phyloP scores from a whole-genome alignment of 2,329 filamentous ascomycete species.

The Ophioceras dolichostomum region DNA sequence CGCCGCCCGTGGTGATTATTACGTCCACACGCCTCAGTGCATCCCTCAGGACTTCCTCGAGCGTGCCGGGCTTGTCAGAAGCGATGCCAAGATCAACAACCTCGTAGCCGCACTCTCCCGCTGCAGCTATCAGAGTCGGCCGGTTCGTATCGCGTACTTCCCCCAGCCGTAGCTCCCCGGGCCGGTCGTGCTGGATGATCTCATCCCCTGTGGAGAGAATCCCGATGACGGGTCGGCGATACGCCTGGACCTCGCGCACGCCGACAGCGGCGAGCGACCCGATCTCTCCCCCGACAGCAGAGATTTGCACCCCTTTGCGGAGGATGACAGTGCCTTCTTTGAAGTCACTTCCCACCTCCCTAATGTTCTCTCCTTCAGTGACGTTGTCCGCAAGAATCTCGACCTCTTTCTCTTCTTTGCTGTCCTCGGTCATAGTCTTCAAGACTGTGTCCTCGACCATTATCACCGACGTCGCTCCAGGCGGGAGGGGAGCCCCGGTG shows the following conservation, averaged over 20 bases:
- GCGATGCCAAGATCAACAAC: slow-evolving; percentile 80
- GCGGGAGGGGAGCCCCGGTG: slow-evolving; percentile 82
- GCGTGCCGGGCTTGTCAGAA: slow-evolving; percentile 55
- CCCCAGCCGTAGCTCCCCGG: slow-evolving; percentile 54
- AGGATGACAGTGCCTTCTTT: slow-evolving; percentile 57
- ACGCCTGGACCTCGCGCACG: slow-evolving; percentile 56
- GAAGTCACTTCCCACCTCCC: slow-evolving; percentile 85
- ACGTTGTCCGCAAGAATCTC: slow-evolving; percentile 74
- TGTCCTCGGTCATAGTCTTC: slow-evolving; percentile 63
- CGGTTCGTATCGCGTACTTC: slow-evolving; percentile 93
- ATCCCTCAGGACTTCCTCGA: slow-evolving; percentile 67
- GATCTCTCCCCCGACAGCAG: slow-evolving; percentile 79
- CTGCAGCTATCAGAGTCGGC: slow-evolving; percentile 71
- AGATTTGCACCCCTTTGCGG: slow-evolving; percentile 67
- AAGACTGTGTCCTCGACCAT: slow-evolving; percentile 94
- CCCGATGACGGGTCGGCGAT: slow-evolving; percentile 65
- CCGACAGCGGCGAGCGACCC: slow-evolving; percentile 82
- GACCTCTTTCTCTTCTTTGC: slow-evolving; percentile 73
- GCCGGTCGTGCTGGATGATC: slow-evolving; percentile 62
- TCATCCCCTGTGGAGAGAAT: slow-evolving; percentile 93
- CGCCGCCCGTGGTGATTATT: slow-evolving; percentile 84
- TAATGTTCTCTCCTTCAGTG: slow-evolving; percentile 71
- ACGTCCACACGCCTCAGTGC: slow-evolving; percentile 67
- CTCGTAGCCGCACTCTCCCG: slow-evolving; percentile 61
- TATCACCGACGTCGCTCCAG: slow-evolving; percentile 79